Evolutionary conservation across 306 rosid genomes (phyloP), one percentile per base, ranked within the genome.

Genomic region (Vigna angularis): DNA sequence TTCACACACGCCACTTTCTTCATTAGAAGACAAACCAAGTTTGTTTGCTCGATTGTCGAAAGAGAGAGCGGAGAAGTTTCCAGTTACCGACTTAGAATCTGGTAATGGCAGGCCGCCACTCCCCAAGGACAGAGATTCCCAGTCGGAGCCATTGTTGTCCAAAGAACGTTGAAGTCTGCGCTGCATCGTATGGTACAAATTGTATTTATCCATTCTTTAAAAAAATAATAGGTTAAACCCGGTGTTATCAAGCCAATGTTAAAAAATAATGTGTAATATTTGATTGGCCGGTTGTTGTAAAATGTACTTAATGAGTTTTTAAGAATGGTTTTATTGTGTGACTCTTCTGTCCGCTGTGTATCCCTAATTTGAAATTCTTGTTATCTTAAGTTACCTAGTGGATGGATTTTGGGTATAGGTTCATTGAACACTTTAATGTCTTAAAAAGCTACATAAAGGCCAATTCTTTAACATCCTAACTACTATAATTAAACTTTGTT

Each of bases 141-240:
- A 81, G 18, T 69, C 79, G 66, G 98, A 95, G 85, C 99, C 98
- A 9, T 81, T 95, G 55, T 78, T 95, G 85, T 48, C 91, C 28
- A 88, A 73, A 52, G 89, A 85, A 48, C 82, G 80, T 66, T 89
- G 78, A 89, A 72, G 42, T 70, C 36, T 48, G 66, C 65, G 13
- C 48, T 70, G 59, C 72, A 24, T 45, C 18, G n/a, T 40, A 50
- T 70, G 44, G 66, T 47, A 70, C 42, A 65, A 45, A 51, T 67
- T 40, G 78, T 82, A 72, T 65, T 65, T 81, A 65, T 77, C 26
- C 63, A 80, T 82, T 82, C 74, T 85, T 85, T 85, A 36, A 3
- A 55, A 64, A 66, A 57, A 6, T 66, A 79, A 10, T 75, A 45
- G 79, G 68, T 75, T 48, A 47, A 65, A 55, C 6, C 20, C 11